Base-by-base conservation (phyloP, 164 flowering plant genomes). In the Santalum album region DNA sequence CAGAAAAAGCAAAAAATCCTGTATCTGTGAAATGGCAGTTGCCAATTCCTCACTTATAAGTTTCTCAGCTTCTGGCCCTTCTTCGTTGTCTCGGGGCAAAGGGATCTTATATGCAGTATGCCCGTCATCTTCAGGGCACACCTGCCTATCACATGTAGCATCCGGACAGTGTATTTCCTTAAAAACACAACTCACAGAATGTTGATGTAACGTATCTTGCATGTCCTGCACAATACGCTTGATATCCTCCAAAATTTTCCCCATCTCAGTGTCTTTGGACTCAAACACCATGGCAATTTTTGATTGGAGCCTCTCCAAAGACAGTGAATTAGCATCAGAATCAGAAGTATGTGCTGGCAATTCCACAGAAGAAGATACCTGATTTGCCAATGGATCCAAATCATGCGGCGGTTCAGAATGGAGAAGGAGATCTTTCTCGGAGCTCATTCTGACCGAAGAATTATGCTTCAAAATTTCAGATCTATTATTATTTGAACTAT, bases 1-100 rank as follows among this genome's bases (percentile, higher is more conserved):
- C 25, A 90, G 51, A 65, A 68, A 70, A 46, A 72, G 25, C 2
- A 87, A 78, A 72, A 86, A 90, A 36, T 78, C 78, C 63, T 80
- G 78, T 51, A 90, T 81, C 54, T 77, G 69, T 68, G 86, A 75
- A 51, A 94, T 57, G 50, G 92, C 88, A 40, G 57, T 55, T 22
- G 53, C 70, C 63, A 87, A 46, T 25, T 77, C 87, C 47, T 63
- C 52, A 34, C 58, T 67, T 2, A 68, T 36, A 2, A 43, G 25
- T 16, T 73, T 40, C 22, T 47, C 14, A 50, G 43, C 23, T 32
- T 65, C 58, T 47, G 50, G 49, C 36, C 40, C 68, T 39, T 56
- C 32, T 54, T 49, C 61, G 44, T 52, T 25, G 36, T 69, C 71
- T 57, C 56, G 57, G 25, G 58, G 40, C 52, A 72, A 65, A 46